A percentile compares a stretch with the other conserved stretches of the same genome.
These are phyloP conservation scores for Hippophae gyantsensis DNA, from an alignment of 306 rosid genomes.

Conservation along the genomic window DNA sequence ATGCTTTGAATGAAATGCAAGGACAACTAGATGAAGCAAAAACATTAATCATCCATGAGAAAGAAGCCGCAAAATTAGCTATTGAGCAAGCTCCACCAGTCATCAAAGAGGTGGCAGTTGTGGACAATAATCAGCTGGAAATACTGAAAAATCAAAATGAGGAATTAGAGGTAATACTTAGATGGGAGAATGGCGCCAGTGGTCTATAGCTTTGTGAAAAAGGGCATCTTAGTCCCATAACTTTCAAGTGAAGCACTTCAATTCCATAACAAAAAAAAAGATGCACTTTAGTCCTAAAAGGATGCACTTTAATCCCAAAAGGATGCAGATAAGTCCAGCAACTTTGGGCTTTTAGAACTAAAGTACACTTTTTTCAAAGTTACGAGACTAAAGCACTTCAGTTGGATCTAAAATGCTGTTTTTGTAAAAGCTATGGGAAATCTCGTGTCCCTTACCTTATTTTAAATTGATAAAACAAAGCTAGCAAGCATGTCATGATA, in stretches of 20 bases:
- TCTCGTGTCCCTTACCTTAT: not conserved
- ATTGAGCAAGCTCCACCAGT: conserved; percentile 82
- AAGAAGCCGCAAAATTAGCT: conserved; percentile 78
- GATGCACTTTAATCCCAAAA: too few species aligned
- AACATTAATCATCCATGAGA: conserved; percentile 53
- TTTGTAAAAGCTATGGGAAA: too few species aligned
- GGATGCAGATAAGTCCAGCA: too few species aligned
- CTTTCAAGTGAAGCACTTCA: too few species aligned
- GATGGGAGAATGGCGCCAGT: too few species aligned
- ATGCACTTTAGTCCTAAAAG: too few species aligned
- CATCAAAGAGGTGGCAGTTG: conserved; percentile 75
- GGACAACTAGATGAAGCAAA: conserved; percentile 60
- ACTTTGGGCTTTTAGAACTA: too few species aligned
- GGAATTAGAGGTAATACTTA: conserved; percentile 48
- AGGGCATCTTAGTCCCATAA: not conserved
- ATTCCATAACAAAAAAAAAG: not conserved
- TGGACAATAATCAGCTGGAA: conserved; percentile 66
- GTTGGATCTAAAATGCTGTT: too few species aligned
- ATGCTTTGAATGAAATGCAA: conserved; percentile 56
- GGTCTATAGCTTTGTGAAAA: not conserved
- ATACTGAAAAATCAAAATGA: conserved; percentile 51
- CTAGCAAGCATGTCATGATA: conserved; percentile 1
- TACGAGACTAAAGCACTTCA: too few species aligned
- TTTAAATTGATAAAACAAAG: not conserved
- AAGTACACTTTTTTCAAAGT: too few species aligned